These are phyloP conservation scores for Fusarium verticillioides DNA, from an alignment of 2,329 filamentous ascomycete genomes.

Conservation along the genomic window DNA sequence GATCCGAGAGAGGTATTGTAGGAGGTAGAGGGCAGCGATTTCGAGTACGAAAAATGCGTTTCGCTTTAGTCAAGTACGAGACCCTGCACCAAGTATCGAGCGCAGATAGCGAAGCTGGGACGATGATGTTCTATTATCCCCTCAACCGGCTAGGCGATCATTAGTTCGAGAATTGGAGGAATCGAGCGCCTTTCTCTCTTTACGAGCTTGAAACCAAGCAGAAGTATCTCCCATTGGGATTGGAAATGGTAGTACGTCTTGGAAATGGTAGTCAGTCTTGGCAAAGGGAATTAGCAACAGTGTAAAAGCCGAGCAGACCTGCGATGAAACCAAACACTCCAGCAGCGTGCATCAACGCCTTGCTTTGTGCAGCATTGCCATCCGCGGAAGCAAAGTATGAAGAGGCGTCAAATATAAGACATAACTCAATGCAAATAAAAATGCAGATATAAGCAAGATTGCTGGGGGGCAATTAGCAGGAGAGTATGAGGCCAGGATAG, in stretches of 20 bases:
- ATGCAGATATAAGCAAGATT: constrained; percentile 41
- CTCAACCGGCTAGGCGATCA: not conserved
- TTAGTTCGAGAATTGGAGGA: not conserved
- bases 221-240: constrained; percentile 42
- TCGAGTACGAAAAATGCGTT: not conserved
- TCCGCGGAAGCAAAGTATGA: constrained; percentile 39
- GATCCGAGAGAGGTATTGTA: not conserved
- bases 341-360: constrained; percentile 28
- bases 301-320: constrained; percentile 41
- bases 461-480: constrained; percentile 15
- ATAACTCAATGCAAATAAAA: constrained; percentile 39
- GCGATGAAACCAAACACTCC: constrained; percentile 43
- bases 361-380: constrained; percentile 12
- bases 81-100: not conserved
- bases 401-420: constrained; percentile 33
- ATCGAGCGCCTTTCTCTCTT: constrained; percentile 1
- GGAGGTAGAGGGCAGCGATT: not conserved
- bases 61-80: not conserved
- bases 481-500: no score
- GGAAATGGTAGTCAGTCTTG: constrained; percentile 38
- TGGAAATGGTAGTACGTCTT: constrained; percentile 38
- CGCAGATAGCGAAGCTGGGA: not conserved
- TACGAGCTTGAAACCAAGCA: constrained; percentile 15
- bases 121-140: not conserved
- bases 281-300: constrained; percentile 37